phyloP scores from a whole-genome alignment of 176 grass and related monocot genomes.

The Metroxylon sagu region DNA sequence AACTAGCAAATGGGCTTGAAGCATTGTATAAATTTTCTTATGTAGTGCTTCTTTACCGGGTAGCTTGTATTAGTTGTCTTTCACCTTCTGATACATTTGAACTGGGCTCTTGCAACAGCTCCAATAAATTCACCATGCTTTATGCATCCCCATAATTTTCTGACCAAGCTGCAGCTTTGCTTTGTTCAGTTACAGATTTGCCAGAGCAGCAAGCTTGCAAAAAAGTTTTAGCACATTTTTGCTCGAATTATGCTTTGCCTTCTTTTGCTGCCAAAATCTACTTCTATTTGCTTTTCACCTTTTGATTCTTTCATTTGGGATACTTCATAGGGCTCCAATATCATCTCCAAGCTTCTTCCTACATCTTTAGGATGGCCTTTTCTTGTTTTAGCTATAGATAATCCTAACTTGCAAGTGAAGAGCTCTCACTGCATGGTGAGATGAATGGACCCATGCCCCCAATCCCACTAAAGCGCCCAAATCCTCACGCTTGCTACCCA shows the following conservation, averaged over 20 bases:
- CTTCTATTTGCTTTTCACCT: neutral
- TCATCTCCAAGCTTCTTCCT: conserved; percentile 10
- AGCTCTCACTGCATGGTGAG: too few relatives aligned
- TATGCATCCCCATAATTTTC: conserved; percentile 14
- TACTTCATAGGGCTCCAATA: conserved; percentile 19
- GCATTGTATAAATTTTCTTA: neutral
- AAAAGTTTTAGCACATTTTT: too few relatives aligned
- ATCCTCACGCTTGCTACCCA: too few relatives aligned
- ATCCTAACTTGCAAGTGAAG: conserved; percentile 6
- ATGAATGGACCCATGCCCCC: too few relatives aligned
- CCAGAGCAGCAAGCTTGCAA: too few relatives aligned
- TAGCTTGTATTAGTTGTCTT: neutral
- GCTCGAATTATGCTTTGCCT: too few relatives aligned
- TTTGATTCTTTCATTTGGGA: conserved; percentile 4
- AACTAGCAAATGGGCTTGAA: too few relatives aligned
- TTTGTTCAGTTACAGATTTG: too few relatives aligned
- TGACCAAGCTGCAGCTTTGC: conserved; percentile 15
- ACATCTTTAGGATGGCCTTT: conserved; percentile 27
- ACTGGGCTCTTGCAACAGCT: conserved; percentile 3
- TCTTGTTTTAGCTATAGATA: conserved; percentile 30
- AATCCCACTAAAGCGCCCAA: too few relatives aligned
- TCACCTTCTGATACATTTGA: conserved; percentile 9
- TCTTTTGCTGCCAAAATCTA: too few relatives aligned
- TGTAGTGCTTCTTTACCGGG: neutral
- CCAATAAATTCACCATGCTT: conserved; percentile 3